Evolutionary conservation across 108 stramenopile genomes (phyloP), one percentile per base, ranked within the genome.

Genomic region (Nitzschia sp.): DNA sequence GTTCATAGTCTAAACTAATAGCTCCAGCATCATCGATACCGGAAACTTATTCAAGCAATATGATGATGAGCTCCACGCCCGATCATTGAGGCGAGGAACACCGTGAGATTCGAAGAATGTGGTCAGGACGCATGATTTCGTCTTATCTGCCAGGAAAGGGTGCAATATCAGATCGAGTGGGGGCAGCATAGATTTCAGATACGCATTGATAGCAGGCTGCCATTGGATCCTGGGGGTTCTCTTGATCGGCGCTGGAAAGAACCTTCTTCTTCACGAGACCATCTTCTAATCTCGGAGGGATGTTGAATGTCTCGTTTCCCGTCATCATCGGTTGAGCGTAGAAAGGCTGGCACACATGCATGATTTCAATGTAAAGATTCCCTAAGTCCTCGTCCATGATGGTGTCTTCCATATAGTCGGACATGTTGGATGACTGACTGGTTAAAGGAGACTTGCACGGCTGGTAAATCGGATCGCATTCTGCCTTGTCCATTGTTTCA

Each of bases 231-330:
- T 58, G 57, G 4, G 57, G 57, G 27, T 58, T 58, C 3, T 23
- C 57, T 17, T 23, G 27, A 29, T 29, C 28, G 26, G 23, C 27
- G 6, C 38, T 6, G 6, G 6, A 6, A 42, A 28, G n/a, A 15
- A 6, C 5, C 6, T 25, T n/a, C 18, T 24, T 53, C 18, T 53
- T 4, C 9, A 4, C 15, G 28, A 58, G 57, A 3, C 57, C 57
- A 58, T 58, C 57, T 31, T 58, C 57, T 28, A 58, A 28, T 29
- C 57, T 58, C 18, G 57, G 57, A 17, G 57, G 28, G 5, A 58
- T 23, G 26, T 58, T 25, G 26, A 58, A 8, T 4, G 25, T 13
- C 18, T 23, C 6, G 28, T 13, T 17, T 17, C 57, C 23, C 4
- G 57, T 15, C 3, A 15, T 5, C 4, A 17, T 6, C 27, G 25